Conservation (phyloP, 306 rosid species). For the Delonix regia region DNA sequence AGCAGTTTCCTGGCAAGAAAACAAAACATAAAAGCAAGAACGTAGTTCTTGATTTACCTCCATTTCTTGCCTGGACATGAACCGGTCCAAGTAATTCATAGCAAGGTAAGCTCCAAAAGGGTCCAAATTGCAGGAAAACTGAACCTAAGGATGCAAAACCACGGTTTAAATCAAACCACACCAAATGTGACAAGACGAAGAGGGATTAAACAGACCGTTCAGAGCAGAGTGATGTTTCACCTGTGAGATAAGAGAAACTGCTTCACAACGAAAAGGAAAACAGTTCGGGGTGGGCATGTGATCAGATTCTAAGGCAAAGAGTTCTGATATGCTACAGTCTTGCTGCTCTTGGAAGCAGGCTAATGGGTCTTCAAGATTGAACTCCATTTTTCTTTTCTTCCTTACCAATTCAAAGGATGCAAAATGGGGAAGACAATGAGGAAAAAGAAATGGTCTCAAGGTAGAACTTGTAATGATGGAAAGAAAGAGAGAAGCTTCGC, state of each 20-base stretch:
- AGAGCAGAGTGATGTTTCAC: slow-evolving; percentile 30
- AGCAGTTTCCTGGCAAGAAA: not conserved
- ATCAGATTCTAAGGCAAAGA: slow-evolving; percentile 66
- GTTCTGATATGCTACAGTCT: slow-evolving; percentile 43
- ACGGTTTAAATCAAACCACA: not conserved
- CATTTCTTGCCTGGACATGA: slow-evolving; percentile 57
- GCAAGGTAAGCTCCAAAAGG: slow-evolving; percentile 69
- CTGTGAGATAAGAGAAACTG: slow-evolving; percentile 65
- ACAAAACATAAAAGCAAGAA: not conserved
- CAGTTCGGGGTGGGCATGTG: slow-evolving; percentile 32
- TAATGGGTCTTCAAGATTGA: slow-evolving; percentile 62
- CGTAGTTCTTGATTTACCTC: slow-evolving; percentile 49
- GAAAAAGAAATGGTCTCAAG: slow-evolving; percentile 42
- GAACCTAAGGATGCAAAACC: slow-evolving; percentile 40
- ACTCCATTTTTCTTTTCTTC: slow-evolving; percentile 55
- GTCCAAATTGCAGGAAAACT: slow-evolving; percentile 58
- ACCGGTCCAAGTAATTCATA: slow-evolving; percentile 66
- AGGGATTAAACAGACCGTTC: not conserved
- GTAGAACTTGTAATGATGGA: slow-evolving; percentile 49
- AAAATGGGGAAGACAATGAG: slow-evolving; percentile 25
- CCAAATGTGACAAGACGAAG: slow-evolving; percentile 26
- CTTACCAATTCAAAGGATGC: slow-evolving; percentile 39
- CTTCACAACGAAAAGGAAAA: slow-evolving; percentile 45
- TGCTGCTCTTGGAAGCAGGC: slow-evolving; percentile 50
- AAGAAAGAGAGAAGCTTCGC: slow-evolving; percentile 76